A percentile compares a stretch with the other conserved stretches of the same genome.
Evolutionary conservation across 2,329 filamentous ascomycete genomes (phyloP).

Genomic region (Nannizziopsis arthrosporioides): DNA sequence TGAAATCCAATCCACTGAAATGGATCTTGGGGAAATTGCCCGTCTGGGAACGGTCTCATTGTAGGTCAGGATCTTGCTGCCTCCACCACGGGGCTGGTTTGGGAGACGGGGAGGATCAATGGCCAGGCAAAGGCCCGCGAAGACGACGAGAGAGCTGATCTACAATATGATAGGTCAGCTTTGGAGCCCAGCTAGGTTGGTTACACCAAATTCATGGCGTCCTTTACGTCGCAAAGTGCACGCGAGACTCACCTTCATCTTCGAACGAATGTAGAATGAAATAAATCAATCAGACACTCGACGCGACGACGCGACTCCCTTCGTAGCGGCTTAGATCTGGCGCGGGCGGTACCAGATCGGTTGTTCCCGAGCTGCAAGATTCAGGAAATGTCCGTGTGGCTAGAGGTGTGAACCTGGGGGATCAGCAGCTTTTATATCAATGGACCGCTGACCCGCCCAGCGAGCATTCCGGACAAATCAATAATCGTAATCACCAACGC

Average conservation of each 20-base stretch:
- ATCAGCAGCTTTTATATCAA: conserved; percentile 11
- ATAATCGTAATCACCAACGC: background rate
- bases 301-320: conserved; percentile 1
- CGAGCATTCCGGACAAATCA: background rate
- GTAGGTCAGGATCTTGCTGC: conserved; percentile 47
- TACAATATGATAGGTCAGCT: conserved; percentile 1
- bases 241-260: conserved; percentile 11
- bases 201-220: background rate
- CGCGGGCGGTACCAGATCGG: conserved; percentile 2
- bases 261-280: conserved; percentile 5
- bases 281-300: conserved; percentile 3
- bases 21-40: conserved; percentile 37
- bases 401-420: background rate
- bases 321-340: conserved; percentile 3
- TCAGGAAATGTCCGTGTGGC: conserved; percentile 3
- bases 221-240: background rate
- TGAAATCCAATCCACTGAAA: conserved; percentile 47
- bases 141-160: conserved; percentile 12
- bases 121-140: conserved; percentile 20
- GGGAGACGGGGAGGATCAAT: conserved; percentile 44
- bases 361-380: conserved; percentile 2
- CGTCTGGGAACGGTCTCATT: conserved; percentile 46
- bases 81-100: conserved; percentile 45
- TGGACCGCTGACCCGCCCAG: background rate
- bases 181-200: background rate